Base-by-base conservation (phyloP, 371 early-diverging fungal genomes). In the Mucor indicus region DNA sequence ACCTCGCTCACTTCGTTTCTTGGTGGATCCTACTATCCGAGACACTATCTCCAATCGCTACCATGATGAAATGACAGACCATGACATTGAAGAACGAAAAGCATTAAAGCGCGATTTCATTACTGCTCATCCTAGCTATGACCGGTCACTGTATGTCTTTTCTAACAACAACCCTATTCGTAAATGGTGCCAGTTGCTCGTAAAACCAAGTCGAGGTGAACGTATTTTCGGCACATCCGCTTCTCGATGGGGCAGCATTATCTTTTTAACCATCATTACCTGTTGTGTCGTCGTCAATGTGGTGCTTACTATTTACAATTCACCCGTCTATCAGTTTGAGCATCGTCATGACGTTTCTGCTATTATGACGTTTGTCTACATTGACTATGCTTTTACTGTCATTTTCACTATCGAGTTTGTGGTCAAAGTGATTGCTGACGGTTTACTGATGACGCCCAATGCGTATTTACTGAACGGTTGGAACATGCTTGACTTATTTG, bases 401-500 rank as follows among this genome's bases (percentile, higher is more conserved):
- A 66, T 85, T 11, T 87, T 85, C 38, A 69, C 79, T 0, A 6
- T 81, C 13, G 89, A 88, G 44, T 78, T 85, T 40, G 20, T 81
- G 0, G 61, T 88, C 38, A 80, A 82, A 31, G 62, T 81, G 24
- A 67, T 84, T 44, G 89, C 87, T 0, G 80, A 85, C 55, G 87
- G 89, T 17, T 72, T 86, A 12, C 39, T 83, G 4, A 57, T 85
- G 42, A 79, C 86, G 1, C 86, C 86, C 1, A 80, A 84, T 38
- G 86, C 85, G 2, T 85, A 84, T 49, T 44, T 86, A 35, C 46
- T 69, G 23, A 74, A 81, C 32, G 74, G 79, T 5, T 85, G 86
- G 86, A 84, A 86, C 53, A 23, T 69, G 13, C 62, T 86, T 29
- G 87, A 88, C 58, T 64, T 85, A n/a, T 68, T 85, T 57, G 84